Base-by-base conservation (phyloP, 192 early-diverging fungal species). In the Gonapodya sp. region DNA sequence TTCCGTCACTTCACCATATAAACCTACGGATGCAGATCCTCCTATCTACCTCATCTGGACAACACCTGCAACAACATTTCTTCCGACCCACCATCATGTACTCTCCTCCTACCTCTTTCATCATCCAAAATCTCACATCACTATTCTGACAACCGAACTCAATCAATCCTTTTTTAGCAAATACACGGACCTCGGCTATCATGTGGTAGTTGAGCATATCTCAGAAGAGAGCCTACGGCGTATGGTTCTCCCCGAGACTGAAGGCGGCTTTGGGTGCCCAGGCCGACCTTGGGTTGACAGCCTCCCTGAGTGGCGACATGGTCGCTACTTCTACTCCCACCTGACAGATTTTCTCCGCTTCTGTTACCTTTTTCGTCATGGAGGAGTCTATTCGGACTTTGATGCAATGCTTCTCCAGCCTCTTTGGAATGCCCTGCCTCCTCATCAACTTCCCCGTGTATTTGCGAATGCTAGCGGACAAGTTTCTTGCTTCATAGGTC, bases 41-140 rank as follows among this genome's bases (percentile, higher is more conserved):
- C 46, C 46, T 16, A 85, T 85, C 34, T 84, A 81, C 78, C 36
- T 85, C 1, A 85, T 85, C 73, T 85, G 84, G 84, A 85, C 84
- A 36, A 85, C 84, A 1, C 36, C 77, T 30, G 75, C 84, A 2
- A 16, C 36, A 0, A 85, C 84, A 2, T 85, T 85, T 36, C 74
- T 80, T 2, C 2, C 36, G 24, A 72, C 75, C 1, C 80, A 85
- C 64, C 79, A 78, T 34, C 82, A 84, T 79, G 84, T 85, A 24
- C 79, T 85, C 36, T 81, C 82, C 46, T 74, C 35, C 2, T 85
- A 85, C 36, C 72, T 85, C 14, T 85, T 81, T 36, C 84, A 85
- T 36, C 84, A 85, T 35, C 80, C 84, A 35, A 35, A 32, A 32
- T 79, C 84, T 0, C 32, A 31, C 31, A 30, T 85, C 33, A 73